These are phyloP conservation scores for Artomyces pyxidatus DNA, from an alignment of 768 basidiomycete genomes.

Conservation along the genomic window DNA sequence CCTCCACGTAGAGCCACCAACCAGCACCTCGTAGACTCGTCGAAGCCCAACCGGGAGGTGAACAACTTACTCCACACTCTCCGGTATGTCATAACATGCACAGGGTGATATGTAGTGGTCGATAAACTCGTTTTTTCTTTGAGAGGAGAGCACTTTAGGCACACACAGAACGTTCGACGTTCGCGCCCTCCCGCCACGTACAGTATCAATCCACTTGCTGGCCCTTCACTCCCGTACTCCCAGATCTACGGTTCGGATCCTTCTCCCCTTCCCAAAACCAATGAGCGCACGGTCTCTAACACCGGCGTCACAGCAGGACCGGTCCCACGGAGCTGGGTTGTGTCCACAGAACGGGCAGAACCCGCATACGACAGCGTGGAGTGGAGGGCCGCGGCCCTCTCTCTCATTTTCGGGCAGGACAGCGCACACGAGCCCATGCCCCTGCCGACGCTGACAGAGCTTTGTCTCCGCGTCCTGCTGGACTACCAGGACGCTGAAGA, in stretches of 20 bases:
- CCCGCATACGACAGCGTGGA: conserved; percentile 22
- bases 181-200: conserved; percentile 4
- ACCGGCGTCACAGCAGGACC: conserved; percentile 16
- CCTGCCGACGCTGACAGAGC: conserved; percentile 42
- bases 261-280: background rate
- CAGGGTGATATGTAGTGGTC: conserved; percentile 1
- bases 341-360: conserved; percentile 22
- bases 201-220: background rate
- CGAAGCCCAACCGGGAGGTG: conserved; percentile 27
- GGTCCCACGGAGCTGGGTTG: conserved; percentile 50
- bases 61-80: conserved; percentile 44
- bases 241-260: conserved; percentile 11
- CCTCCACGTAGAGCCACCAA: no score
- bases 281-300: background rate
- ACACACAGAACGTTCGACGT: conserved; percentile 43
- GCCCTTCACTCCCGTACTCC: conserved; percentile 12
- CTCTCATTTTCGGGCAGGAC: conserved; percentile 38
- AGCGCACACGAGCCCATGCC: conserved; percentile 12
- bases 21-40: no score
- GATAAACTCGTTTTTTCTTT: conserved; percentile 4
- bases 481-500: conserved; percentile 31
- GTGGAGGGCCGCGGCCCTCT: conserved; percentile 53
- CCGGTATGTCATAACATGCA: no score
- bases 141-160: conserved; percentile 71
- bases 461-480: conserved; percentile 50